Percentiles rank a stretch among this genome's conserved stretches.
Evolutionary conservation across 148 eudicot species (phyloP).

Genomic region (Suaeda aralocaspica): DNA sequence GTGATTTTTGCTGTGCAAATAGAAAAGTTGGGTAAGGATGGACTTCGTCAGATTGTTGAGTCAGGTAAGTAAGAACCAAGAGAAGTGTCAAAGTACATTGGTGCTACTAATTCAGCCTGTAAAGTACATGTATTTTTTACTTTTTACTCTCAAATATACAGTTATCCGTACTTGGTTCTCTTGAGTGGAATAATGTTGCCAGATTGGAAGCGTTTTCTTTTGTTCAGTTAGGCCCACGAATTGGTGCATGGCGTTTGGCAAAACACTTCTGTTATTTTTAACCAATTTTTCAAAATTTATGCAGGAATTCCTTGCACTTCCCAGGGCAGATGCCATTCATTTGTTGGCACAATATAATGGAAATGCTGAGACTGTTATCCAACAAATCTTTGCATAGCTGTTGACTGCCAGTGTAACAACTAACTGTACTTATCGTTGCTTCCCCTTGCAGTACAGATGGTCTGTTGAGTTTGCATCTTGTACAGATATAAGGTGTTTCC

Average conservation of each 20-base stretch:
- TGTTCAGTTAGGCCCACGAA: background rate
- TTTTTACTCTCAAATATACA: background rate
- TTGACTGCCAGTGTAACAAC: background rate
- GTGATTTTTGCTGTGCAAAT: background rate
- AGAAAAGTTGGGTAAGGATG: background rate
- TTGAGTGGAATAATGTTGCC: too few relatives aligned
- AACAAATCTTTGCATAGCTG: slow-evolving; percentile 63
- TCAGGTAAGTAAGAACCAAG: background rate
- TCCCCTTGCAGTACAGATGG: slow-evolving; percentile 7
- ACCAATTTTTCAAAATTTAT: background rate
- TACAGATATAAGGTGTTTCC: slow-evolving; percentile 15
- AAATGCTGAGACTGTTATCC: slow-evolving; percentile 85
- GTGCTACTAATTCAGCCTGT: background rate
- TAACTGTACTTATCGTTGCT: slow-evolving; percentile 7
- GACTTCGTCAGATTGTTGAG: background rate
- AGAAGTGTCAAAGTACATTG: background rate
- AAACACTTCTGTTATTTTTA: background rate
- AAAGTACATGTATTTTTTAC: background rate
- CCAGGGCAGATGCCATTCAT: slow-evolving; percentile 89
- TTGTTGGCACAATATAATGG: slow-evolving; percentile 78
- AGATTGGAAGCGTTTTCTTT: too few relatives aligned
- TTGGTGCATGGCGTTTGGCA: background rate
- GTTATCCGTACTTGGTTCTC: background rate
- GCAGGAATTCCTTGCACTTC: slow-evolving; percentile 93
- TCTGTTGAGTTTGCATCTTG: slow-evolving; percentile 10